A percentile compares a stretch with the other conserved stretches of the same genome.
phyloP scores from a whole-genome alignment of 2,329 filamentous ascomycete species.

The Allantophomopsis lycopodina region DNA sequence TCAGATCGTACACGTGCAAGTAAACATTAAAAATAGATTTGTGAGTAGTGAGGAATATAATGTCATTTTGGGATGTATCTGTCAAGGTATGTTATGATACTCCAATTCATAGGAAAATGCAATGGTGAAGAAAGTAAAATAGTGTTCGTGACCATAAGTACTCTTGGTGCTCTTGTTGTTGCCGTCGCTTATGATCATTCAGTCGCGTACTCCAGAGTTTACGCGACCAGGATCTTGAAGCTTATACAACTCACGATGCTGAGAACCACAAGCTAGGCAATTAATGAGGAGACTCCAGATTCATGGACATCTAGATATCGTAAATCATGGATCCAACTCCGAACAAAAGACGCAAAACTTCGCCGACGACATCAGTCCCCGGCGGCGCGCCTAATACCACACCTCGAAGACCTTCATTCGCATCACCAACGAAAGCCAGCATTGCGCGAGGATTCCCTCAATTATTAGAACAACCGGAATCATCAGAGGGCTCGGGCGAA shows the following conservation, averaged over 20 bases:
- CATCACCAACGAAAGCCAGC: slow-evolving; percentile 53
- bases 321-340: slow-evolving; percentile 21
- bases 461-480: slow-evolving; percentile 29
- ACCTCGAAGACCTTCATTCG: slow-evolving; percentile 34
- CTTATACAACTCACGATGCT: background rate
- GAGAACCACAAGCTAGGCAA: background rate
- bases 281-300: background rate
- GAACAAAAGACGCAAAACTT: slow-evolving; percentile 50
- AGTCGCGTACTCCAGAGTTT: slow-evolving; percentile 3
- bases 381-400: slow-evolving; percentile 26
- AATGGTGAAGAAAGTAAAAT: too few relatives aligned
- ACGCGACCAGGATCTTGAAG: slow-evolving; percentile 7
- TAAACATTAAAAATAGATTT: background rate
- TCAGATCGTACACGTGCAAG: background rate
- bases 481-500: slow-evolving; percentile 4
- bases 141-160: background rate
- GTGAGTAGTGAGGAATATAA: background rate
- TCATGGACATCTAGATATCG: background rate
- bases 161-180: background rate
- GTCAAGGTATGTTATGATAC: too few relatives aligned
- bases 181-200: background rate
- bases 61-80: background rate
- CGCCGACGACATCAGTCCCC: slow-evolving; percentile 32
- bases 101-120: too few relatives aligned
- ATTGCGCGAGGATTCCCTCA: slow-evolving; percentile 46